Base-by-base conservation (phyloP, 1,284 basidiomycete genomes). In the Malassezia japonica region DNA sequence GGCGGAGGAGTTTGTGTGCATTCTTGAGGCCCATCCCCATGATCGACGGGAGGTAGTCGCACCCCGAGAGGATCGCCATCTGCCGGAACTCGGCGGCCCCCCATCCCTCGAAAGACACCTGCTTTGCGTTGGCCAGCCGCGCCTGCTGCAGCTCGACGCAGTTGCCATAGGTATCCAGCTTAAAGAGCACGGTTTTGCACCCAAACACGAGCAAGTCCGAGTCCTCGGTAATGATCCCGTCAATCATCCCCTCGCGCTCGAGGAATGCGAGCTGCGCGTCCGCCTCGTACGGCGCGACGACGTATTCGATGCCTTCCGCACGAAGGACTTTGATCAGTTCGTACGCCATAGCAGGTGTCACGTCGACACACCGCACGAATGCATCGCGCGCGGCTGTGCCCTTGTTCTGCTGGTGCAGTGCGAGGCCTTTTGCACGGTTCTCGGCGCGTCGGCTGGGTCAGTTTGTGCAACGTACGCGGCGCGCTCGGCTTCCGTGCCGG, bases 271-370 rank as follows among this genome's bases (percentile, higher is more conserved):
- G 80, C 74, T 99, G 94, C 0, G 94, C 90, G 70, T 99, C 94
- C 0, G 94, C 94, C 77, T 99, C 94, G 74, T 98, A 98, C 0
- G 94, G 94, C 4, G 94, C 94, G 5, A 98, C 94, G 23, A 98
- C 78, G 70, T 94, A 96, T 21, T 59, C 50, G 7, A 72, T 61
- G 13, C 35, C 44, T 7, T 64, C 49, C 9, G 55, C 18, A 18
- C 54, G 52, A 18, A 72, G 50, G 62, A 83, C 89, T 80, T 98
- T 95, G 77, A 98, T 96, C 57, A 96, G 77, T 75, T 98, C 92
- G 70, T 81, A 91, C 5, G 94, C 94, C 87, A 96, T 92, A 72
- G 90, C 83, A 1, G 94, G 92, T 3, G 89, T 95, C 42, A 99
- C 86, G 62, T 99, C 94, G 45, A 96, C 76, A 62, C 86, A 89